phyloP scores from a whole-genome alignment of 257 asterid species.

The Solanum ahanhuiri region DNA sequence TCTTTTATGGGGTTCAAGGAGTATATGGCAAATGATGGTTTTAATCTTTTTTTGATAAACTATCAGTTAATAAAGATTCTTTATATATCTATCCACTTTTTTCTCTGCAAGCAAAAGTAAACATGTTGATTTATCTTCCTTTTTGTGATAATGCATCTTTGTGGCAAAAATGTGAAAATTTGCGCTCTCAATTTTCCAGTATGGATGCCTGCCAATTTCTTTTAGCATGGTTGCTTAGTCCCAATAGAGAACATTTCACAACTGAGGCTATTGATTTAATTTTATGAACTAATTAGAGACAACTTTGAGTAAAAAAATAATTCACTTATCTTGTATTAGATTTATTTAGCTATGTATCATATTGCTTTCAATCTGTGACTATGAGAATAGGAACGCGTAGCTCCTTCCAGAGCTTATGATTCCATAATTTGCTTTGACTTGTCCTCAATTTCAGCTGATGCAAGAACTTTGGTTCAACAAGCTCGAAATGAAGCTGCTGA shows the following conservation, averaged over 20 bases:
- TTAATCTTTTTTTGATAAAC: background rate
- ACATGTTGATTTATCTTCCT: background rate
- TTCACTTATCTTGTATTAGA: background rate
- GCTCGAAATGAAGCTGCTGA: conserved; percentile 98
- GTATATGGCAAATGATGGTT: background rate
- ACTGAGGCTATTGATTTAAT: background rate
- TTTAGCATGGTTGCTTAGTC: background rate
- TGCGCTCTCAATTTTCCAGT: background rate
- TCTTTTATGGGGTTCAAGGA: background rate
- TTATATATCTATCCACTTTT: background rate
- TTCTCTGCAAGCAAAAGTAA: background rate
- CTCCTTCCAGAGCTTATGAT: background rate
- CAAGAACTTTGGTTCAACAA: conserved; percentile 94
- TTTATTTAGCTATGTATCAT: background rate
- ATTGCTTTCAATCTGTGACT: background rate
- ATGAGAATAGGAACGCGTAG: background rate
- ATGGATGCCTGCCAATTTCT: background rate
- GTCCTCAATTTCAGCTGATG: conserved; percentile 57
- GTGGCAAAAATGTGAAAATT: background rate
- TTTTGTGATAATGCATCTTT: background rate
- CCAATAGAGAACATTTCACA: background rate
- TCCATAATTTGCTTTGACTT: background rate
- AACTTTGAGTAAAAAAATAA: background rate
- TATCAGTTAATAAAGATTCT: background rate
- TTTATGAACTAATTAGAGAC: background rate